A percentile compares a stretch with the other conserved stretches of the same genome.
Evolutionary conservation across 352 stramenopile genomes (phyloP).

Genomic region (Phytophthora hybrid): DNA sequence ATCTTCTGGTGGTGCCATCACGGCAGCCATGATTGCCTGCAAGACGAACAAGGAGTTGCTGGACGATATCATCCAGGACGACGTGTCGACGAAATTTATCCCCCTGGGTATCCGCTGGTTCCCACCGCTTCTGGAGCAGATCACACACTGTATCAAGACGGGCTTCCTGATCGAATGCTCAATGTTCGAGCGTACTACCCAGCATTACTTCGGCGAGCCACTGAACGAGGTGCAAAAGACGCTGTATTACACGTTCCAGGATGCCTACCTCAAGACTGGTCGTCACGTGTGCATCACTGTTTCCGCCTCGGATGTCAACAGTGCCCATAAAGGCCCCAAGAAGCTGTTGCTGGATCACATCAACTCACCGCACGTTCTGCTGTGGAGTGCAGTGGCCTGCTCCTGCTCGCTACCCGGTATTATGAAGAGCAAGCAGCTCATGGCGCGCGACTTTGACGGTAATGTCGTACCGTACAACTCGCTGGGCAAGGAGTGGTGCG

Average conservation of each 20-base stretch:
- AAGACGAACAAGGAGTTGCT: constrained; percentile 90
- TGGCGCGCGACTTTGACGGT: constrained; percentile 82
- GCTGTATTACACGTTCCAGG: constrained; percentile 93
- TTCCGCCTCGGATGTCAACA: constrained; percentile 91
- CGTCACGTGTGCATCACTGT: constrained; percentile 96
- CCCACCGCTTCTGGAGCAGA: constrained; percentile 85
- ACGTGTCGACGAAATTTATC: constrained; percentile 68
- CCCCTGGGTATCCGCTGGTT: constrained; percentile 82
- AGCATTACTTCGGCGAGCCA: constrained; percentile 93
- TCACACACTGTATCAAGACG: constrained; percentile 91
- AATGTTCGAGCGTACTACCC: constrained; percentile 83
- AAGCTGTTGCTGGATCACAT: constrained; percentile 94
- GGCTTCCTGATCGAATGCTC: constrained; percentile 91
- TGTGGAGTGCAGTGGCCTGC: constrained; percentile 92
- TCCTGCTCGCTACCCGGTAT: constrained; percentile 94
- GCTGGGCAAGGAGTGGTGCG: constrained; percentile 94
- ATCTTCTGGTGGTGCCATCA: constrained; percentile 93
- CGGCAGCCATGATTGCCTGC: constrained; percentile 86
- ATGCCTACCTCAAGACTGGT: constrained; percentile 93
- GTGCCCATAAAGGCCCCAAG: constrained; percentile 71
- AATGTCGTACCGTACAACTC: constrained; percentile 93
- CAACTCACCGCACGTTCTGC: constrained; percentile 92
- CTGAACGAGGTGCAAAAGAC: constrained; percentile 53
- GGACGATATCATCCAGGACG: constrained; percentile 61
- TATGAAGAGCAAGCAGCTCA: constrained; percentile 92